phyloP scores from a whole-genome alignment of 306 rosid genomes.

The Leucaena leucocephala region DNA sequence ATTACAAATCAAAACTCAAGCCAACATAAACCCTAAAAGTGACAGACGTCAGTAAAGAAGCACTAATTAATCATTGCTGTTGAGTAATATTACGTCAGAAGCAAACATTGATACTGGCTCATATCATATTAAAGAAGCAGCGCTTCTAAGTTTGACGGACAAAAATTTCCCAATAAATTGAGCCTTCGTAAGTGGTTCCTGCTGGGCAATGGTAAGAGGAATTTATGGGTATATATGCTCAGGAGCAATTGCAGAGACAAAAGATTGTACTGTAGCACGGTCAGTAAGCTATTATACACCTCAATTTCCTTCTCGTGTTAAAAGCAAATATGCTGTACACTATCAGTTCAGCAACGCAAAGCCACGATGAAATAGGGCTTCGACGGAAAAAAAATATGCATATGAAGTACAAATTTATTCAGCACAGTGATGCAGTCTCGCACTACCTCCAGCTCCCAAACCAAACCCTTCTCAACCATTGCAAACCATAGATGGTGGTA shows the following conservation, averaged over 20 bases:
- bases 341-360: neutral
- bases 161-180: neutral
- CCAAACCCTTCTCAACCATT: neutral
- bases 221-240: constrained; percentile 3
- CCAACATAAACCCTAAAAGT: constrained; percentile 37
- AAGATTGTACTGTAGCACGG: neutral
- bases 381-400: neutral
- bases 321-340: neutral
- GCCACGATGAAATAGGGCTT: neutral
- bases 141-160: neutral
- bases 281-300: neutral
- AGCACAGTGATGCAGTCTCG: neutral
- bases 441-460: neutral
- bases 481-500: neutral
- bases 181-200: neutral
- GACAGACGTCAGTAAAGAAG: constrained; percentile 31
- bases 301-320: neutral
- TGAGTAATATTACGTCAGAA: constrained; percentile 7
- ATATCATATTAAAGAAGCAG: neutral
- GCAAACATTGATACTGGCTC: neutral
- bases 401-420: neutral
- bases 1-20: constrained; percentile 36
- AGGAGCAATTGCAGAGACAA: neutral
- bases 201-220: neutral
- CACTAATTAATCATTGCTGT: neutral